Percentiles rank a stretch among this genome's conserved stretches.
These are phyloP conservation scores for Quercus suber DNA, from an alignment of 306 rosid genomes.

Conservation along the genomic window DNA sequence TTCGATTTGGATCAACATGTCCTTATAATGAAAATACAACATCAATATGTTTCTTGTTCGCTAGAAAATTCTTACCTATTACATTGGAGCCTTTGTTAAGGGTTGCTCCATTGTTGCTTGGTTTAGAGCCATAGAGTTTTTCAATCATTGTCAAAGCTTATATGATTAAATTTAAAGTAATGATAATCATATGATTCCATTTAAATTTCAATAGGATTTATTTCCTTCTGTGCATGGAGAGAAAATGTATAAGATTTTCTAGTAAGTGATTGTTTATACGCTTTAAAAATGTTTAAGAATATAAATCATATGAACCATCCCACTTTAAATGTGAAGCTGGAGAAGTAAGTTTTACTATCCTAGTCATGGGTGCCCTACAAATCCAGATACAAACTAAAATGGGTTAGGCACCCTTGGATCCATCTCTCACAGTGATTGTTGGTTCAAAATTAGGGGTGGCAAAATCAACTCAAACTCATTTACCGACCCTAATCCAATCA, in stretches of 20 bases:
- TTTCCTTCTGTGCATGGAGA: background rate
- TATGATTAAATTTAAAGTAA: background rate
- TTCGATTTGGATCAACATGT: conserved; percentile 45
- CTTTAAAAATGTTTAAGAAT: too few relatives aligned
- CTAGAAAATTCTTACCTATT: conserved; percentile 51
- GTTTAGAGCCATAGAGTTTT: conserved; percentile 29
- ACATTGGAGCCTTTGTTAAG: conserved; percentile 53
- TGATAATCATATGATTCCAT: background rate
- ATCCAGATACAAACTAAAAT: too few relatives aligned
- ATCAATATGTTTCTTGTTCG: conserved; percentile 54
- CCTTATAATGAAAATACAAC: conserved; percentile 34
- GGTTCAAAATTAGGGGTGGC: too few relatives aligned
- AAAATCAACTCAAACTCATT: too few relatives aligned
- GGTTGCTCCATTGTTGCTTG: conserved; percentile 39
- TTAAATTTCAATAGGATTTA: background rate
- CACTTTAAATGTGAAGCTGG: too few relatives aligned
- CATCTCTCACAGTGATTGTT: too few relatives aligned
- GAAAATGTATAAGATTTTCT: background rate
- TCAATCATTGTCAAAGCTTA: background rate
- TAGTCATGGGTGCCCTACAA: too few relatives aligned
- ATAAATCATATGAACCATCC: too few relatives aligned
- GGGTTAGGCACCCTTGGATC: too few relatives aligned
- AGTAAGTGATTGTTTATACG: too few relatives aligned
- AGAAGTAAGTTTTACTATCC: too few relatives aligned
- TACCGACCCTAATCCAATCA: too few relatives aligned